phyloP scores from a whole-genome alignment of 352 stramenopile genomes.

The Phytophthora sansomeana region DNA sequence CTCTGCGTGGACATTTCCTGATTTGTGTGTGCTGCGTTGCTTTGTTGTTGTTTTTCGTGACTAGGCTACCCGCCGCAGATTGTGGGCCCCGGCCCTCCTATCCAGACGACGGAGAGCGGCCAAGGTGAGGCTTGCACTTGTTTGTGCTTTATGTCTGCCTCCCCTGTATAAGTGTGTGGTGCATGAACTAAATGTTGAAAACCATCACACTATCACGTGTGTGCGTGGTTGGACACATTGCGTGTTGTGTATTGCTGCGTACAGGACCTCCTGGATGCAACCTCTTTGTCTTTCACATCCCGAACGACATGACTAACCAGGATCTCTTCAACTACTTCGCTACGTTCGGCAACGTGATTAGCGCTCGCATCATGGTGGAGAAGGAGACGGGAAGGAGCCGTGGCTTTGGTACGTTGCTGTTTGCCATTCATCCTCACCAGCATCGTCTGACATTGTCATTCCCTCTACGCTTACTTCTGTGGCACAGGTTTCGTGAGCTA shows the following conservation, averaged over 20 bases:
- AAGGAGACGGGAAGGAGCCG: slow-evolving; percentile 95
- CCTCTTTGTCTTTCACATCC: slow-evolving; percentile 99
- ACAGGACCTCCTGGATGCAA: slow-evolving; percentile 95
- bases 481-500: slow-evolving; percentile 96
- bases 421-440: not conserved
- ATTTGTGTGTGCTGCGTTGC: too few relatives aligned
- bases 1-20: slow-evolving; percentile 10
- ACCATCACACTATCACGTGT: slow-evolving; percentile 49
- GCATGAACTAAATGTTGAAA: slow-evolving; percentile 54
- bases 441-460: not conserved
- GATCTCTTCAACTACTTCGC: slow-evolving; percentile 97
- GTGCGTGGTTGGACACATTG: slow-evolving; percentile 51
- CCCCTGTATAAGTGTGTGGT: slow-evolving; percentile 46
- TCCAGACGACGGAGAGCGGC: slow-evolving; percentile 88
- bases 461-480: too few relatives aligned
- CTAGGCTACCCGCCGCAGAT: slow-evolving; percentile 86
- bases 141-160: slow-evolving; percentile 33
- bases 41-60: slow-evolving; percentile 1
- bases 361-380: slow-evolving; percentile 97
- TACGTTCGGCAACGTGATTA: slow-evolving; percentile 96
- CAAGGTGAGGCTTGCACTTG: slow-evolving; percentile 65
- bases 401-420: slow-evolving; percentile 88
- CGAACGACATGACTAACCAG: slow-evolving; percentile 97
- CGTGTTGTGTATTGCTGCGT: slow-evolving; percentile 52
- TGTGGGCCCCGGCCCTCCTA: slow-evolving; percentile 84